Percentiles rank a stretch among this genome's conserved stretches.
phyloP scores from a whole-genome alignment of 129 eudicot genomes.

The Dittrichia graveolens region DNA sequence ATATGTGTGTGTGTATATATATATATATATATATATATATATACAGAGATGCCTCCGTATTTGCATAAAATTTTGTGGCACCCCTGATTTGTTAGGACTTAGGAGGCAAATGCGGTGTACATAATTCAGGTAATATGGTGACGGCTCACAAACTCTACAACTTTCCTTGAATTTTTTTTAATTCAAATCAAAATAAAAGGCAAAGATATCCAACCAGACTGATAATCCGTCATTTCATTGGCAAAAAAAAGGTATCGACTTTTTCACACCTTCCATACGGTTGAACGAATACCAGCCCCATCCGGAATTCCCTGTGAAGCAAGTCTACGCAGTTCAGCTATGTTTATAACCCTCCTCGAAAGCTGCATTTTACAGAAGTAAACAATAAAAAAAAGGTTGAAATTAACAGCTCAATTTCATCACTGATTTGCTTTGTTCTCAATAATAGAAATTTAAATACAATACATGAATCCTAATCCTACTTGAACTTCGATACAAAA shows the following conservation, averaged over 20 bases:
- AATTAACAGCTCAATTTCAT: not conserved
- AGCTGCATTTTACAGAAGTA: constrained; percentile 38
- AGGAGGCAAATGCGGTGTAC: too few species aligned
- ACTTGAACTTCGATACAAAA: not conserved
- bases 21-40: too few species aligned
- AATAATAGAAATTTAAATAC: not conserved
- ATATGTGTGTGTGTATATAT: too few species aligned
- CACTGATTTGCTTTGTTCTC: not conserved
- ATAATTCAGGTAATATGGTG: too few species aligned
- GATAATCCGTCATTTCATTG: not conserved
- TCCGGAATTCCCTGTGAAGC: constrained; percentile 87
- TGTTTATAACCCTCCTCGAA: constrained; percentile 77
- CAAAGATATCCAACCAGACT: too few species aligned
- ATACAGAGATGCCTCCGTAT: too few species aligned
- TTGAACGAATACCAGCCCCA: constrained; percentile 74
- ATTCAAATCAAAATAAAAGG: too few species aligned
- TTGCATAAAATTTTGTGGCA: too few species aligned
- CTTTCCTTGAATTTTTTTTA: too few species aligned
- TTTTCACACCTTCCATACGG: constrained; percentile 88
- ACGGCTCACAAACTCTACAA: too few species aligned
- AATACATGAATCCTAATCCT: not conserved
- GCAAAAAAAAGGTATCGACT: too few species aligned
- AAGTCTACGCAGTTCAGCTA: constrained; percentile 78
- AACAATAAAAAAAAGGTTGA: not conserved
- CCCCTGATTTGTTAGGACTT: too few species aligned